Evolutionary conservation across 306 rosid species (phyloP).

Genomic region (Malus sieversii): DNA sequence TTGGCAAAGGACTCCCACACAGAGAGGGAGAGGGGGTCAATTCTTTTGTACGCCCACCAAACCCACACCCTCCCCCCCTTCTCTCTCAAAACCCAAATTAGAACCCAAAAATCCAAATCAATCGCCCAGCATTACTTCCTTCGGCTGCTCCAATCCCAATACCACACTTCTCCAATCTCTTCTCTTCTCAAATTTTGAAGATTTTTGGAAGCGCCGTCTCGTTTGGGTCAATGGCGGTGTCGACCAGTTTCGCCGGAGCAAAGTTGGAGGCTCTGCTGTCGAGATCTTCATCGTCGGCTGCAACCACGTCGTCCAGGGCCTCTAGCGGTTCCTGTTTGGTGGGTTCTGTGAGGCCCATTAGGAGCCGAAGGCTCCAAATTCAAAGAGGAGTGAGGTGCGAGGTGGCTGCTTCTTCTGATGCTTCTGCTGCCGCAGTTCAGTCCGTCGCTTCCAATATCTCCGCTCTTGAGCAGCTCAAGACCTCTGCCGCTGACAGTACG

Average conservation of each 20-base stretch:
- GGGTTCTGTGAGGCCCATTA: conserved; percentile 22
- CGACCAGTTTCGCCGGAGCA: conserved; percentile 33
- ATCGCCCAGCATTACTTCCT: not conserved
- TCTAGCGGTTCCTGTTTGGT: conserved; percentile 18
- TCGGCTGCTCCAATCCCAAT: not conserved
- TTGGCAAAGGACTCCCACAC: not conserved
- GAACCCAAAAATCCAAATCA: not conserved
- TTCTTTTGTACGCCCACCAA: not conserved
- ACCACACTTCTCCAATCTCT: not conserved
- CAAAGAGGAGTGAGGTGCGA: conserved; percentile 69
- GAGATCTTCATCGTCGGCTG: conserved; percentile 10
- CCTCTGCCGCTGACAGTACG: conserved; percentile 82
- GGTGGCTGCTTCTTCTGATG: conserved; percentile 42
- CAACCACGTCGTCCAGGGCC: conserved; percentile 28
- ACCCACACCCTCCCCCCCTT: not conserved
- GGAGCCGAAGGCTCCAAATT: conserved; percentile 21
- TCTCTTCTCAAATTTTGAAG: not conserved
- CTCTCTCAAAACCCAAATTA: not conserved
- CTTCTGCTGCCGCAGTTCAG: conserved; percentile 19
- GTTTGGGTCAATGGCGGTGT: conserved; percentile 31
- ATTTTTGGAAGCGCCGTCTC: not conserved
- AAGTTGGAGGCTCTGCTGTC: conserved; percentile 28
- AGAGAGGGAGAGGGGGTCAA: not conserved
- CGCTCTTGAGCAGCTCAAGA: conserved; percentile 85
- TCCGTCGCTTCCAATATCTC: conserved; percentile 32